Base-by-base conservation (phyloP, 1,139 yeast genomes). In the Suhomyces yuchorum region DNA sequence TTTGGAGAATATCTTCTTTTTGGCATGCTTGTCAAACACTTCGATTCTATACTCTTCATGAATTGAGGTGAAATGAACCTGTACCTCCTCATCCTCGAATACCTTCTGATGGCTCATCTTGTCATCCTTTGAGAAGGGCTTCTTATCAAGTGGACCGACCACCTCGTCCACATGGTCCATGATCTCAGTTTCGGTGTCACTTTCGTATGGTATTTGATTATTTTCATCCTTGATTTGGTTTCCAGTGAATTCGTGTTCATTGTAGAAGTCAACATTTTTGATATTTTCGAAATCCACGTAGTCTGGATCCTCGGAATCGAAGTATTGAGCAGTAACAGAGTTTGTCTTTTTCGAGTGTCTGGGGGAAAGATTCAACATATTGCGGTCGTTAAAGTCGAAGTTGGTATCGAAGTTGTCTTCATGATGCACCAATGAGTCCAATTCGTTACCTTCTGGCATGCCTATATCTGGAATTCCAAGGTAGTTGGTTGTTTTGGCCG, bases 391-490 rank as follows among this genome's bases (percentile, higher is more conserved):
- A 38, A 51, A 54, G 26, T 49, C 51, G 41, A 51, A 55, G 8
- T 50, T 42, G 19, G 46, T 54, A 23, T 51, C 50, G 36, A 47
- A 47, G 15, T 49, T 49, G 28, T 46, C 49, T 11, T 44, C 44
- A 19, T 51, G 52, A 43, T 54, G 48, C 19, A 57, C 50, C 33
- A 57, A 44, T 1, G 54, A 56, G 17, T 56, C 57, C 47, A 57
- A 47, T 14, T 57, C 60, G 38, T 55, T 50, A 18, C 42, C 40
- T 17, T 38, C 44, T 14, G 52, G 38, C 30, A 24, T 32, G 22
- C 49, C 46, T 15, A 50, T 46, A 19, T 51, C 51, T 2, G 58
- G 70, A 8, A 67, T 50, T 18, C 61, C 58, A 42, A 66, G 51
- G 35, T 58, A 58, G 40, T 62, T 59, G 19, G 51, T 47, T 45